These are phyloP conservation scores for Saccharomyces eubayanus DNA, from an alignment of 805 yeast genomes.

Conservation along the genomic window DNA sequence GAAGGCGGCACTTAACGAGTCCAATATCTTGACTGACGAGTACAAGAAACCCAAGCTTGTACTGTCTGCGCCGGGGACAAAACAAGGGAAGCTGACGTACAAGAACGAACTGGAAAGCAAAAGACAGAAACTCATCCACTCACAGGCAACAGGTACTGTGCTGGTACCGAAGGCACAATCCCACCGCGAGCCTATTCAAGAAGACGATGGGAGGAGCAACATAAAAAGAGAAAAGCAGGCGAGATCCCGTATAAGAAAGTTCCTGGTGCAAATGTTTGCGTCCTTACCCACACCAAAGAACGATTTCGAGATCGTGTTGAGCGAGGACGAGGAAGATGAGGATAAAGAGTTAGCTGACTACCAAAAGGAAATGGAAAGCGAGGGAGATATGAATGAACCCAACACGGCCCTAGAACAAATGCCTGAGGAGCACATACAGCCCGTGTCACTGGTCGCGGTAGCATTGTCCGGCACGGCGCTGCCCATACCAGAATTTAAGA, in stretches of 20 bases:
- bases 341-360: constrained; percentile 4
- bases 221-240: constrained; percentile 8
- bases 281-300: constrained; percentile 37
- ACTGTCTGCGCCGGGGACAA: constrained; percentile 32
- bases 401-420: not conserved
- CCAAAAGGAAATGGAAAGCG: constrained; percentile 6
- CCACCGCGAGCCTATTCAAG: not conserved
- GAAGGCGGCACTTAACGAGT: constrained; percentile 8
- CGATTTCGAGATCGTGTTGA: constrained; percentile 37
- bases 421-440: not conserved
- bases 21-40: constrained; percentile 10
- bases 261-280: constrained; percentile 21
- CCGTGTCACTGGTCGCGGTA: not conserved
- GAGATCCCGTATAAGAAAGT: not conserved
- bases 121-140: constrained; percentile 17
- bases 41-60: constrained; percentile 23
- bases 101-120: constrained; percentile 24
- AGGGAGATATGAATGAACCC: constrained; percentile 1
- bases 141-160: constrained; percentile 4
- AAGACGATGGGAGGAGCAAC: not conserved
- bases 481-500: constrained; percentile 13
- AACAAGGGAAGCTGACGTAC: constrained; percentile 3
- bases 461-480: not conserved
- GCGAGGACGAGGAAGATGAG: constrained; percentile 27
- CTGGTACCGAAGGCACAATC: not conserved